Evolutionary conservation across 441 rosid genomes (phyloP).

Genomic region (Capsella rubella): DNA sequence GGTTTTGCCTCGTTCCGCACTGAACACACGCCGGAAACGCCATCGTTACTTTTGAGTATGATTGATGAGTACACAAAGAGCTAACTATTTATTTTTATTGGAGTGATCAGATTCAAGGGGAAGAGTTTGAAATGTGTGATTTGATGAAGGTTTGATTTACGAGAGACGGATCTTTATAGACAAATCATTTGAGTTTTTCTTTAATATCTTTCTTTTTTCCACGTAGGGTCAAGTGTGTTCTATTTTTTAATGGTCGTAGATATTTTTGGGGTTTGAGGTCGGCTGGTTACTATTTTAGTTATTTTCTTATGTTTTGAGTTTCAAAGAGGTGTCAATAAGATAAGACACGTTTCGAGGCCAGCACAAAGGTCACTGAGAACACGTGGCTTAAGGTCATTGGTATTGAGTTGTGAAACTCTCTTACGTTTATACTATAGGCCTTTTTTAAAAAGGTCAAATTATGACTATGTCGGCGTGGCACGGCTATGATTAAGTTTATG

Average conservation of each 20-base stretch:
- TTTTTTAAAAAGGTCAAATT: neutral
- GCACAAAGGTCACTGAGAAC: neutral
- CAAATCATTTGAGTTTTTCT: neutral
- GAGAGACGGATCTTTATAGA: conserved; percentile 34
- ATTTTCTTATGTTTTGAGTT: neutral
- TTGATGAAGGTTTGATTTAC: conserved; percentile 7
- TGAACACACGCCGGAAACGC: conserved; percentile 64
- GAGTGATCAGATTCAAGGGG: conserved; percentile 23
- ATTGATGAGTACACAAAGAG: neutral
- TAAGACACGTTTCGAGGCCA: neutral
- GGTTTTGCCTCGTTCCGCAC: conserved; percentile 69
- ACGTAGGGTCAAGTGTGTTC: conserved; percentile 28
- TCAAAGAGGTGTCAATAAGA: neutral
- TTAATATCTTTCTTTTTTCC: conserved; percentile 10
- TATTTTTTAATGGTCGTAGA: conserved; percentile 3
- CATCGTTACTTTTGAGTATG: conserved; percentile 10
- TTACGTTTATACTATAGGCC: neutral
- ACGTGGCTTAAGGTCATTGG: conserved; percentile 21
- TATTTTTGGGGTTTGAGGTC: conserved; percentile 29
- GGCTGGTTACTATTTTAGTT: conserved; percentile 25
- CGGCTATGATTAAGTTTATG: neutral
- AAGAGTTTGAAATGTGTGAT: conserved; percentile 1
- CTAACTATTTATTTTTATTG: neutral
- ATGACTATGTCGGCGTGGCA: conserved; percentile 17
- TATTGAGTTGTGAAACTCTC: neutral